Evolutionary conservation across 192 early-diverging fungal species (phyloP).

Genomic region (Phlyctochytrium arcticum): DNA sequence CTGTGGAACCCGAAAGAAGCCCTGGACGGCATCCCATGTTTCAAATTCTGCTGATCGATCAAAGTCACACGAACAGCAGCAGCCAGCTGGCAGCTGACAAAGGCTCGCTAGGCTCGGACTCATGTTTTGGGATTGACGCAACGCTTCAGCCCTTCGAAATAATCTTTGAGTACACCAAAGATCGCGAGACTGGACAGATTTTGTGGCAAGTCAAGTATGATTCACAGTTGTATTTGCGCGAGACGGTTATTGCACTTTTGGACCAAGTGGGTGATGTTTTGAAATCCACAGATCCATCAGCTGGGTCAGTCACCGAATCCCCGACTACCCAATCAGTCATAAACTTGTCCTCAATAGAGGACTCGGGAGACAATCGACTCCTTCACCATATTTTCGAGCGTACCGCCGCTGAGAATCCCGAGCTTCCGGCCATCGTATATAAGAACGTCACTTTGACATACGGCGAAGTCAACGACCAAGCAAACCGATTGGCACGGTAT

Average conservation of each 20-base stretch:
- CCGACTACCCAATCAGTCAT: too few species aligned
- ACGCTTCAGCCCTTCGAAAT: neutral
- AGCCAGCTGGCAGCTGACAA: neutral
- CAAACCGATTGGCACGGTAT: constrained; percentile 11
- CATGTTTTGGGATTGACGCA: neutral
- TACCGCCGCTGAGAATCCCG: neutral
- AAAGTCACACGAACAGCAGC: neutral
- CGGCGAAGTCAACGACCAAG: neutral
- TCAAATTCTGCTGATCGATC: neutral
- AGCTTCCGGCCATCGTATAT: neutral
- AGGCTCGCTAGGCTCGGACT: neutral
- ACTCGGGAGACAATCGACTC: neutral
- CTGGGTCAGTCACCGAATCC: neutral
- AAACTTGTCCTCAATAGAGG: neutral
- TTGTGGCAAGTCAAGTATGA: neutral
- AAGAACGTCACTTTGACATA: constrained; percentile 7
- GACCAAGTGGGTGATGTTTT: neutral
- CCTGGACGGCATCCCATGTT: neutral
- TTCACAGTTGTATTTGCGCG: neutral
- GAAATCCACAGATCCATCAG: neutral
- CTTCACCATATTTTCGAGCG: neutral
- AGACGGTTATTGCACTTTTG: neutral
- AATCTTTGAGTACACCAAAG: neutral
- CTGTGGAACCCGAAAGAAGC: neutral
- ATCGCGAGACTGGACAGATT: neutral